A percentile compares a stretch with the other conserved stretches of the same genome.
phyloP scores from a whole-genome alignment of 768 basidiomycete genomes.

The Pleurotus platypus region DNA sequence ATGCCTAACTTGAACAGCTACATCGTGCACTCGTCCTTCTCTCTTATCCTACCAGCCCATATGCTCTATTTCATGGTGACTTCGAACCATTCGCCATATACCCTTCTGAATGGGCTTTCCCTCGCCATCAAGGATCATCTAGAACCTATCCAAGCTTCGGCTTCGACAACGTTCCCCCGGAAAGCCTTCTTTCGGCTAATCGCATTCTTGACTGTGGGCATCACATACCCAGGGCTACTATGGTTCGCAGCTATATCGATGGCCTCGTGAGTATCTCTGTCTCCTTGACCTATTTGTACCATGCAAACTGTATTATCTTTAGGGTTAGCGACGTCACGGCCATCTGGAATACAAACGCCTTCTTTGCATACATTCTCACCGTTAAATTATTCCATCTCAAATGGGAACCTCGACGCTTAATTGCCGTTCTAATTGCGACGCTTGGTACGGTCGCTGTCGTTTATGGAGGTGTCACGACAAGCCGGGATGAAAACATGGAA shows the following conservation, averaged over 20 bases:
- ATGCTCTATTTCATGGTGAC: constrained; percentile 57
- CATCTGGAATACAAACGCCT: constrained; percentile 75
- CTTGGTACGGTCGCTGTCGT: constrained; percentile 77
- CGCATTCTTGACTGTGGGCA: constrained; percentile 46
- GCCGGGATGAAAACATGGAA: neutral
- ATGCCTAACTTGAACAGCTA: constrained; percentile 49
- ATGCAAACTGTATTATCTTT: constrained; percentile 11
- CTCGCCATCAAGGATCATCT: constrained; percentile 48
- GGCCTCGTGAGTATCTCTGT: constrained; percentile 56
- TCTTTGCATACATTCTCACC: constrained; percentile 89
- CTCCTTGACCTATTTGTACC: constrained; percentile 6
- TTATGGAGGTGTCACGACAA: constrained; percentile 60
- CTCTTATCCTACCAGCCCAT: constrained; percentile 80
- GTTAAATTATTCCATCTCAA: constrained; percentile 61
- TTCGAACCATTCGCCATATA: constrained; percentile 41
- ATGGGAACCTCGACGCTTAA: constrained; percentile 62
- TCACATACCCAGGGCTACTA: constrained; percentile 62
- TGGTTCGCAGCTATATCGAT: constrained; percentile 75
- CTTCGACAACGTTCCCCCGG: constrained; percentile 33
- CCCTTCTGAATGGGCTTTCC: constrained; percentile 50
- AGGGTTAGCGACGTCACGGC: constrained; percentile 83
- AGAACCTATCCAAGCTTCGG: constrained; percentile 24
- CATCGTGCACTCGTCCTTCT: constrained; percentile 80
- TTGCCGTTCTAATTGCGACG: constrained; percentile 78
- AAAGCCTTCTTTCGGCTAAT: constrained; percentile 34